Percentiles rank a stretch among this genome's conserved stretches.
Conservation (phyloP, 1,139 yeast species). For the Wickerhamiella infanticola region DNA sequence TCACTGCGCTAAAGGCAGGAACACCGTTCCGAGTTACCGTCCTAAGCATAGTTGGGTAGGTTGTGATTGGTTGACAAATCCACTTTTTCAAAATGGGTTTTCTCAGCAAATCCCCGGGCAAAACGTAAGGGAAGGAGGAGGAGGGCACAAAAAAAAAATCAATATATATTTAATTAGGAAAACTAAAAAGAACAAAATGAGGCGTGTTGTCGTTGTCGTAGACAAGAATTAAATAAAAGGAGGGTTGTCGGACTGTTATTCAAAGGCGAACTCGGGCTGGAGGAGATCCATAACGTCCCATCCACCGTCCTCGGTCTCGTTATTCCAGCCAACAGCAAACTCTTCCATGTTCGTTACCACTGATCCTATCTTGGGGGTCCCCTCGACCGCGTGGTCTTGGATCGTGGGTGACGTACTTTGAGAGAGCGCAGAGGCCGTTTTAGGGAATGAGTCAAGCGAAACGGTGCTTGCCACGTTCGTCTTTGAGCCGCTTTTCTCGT, state of each 20-base stretch:
- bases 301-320: constrained; percentile 5
- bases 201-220: not conserved
- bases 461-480: not conserved
- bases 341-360: not conserved
- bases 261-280: not conserved
- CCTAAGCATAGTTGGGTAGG: constrained; percentile 2
- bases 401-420: too few species aligned
- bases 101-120: too few species aligned
- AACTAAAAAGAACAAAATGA: not conserved
- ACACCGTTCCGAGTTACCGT: constrained; percentile 1
- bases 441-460: too few species aligned
- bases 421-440: too few species aligned
- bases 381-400: too few species aligned
- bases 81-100: not conserved
- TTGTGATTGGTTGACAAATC: constrained; percentile 1
- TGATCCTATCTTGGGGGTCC: too few species aligned
- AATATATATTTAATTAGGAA: too few species aligned
- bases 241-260: not conserved
- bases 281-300: constrained; percentile 11
- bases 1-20: not conserved
- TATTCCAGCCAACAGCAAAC: constrained; percentile 6
- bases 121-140: too few species aligned
- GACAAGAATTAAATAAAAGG: too few species aligned
- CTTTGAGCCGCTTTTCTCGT: not conserved
- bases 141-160: too few species aligned